Conservation (phyloP, 139 green algal genomes). For the Micromonas pusilla region DNA sequence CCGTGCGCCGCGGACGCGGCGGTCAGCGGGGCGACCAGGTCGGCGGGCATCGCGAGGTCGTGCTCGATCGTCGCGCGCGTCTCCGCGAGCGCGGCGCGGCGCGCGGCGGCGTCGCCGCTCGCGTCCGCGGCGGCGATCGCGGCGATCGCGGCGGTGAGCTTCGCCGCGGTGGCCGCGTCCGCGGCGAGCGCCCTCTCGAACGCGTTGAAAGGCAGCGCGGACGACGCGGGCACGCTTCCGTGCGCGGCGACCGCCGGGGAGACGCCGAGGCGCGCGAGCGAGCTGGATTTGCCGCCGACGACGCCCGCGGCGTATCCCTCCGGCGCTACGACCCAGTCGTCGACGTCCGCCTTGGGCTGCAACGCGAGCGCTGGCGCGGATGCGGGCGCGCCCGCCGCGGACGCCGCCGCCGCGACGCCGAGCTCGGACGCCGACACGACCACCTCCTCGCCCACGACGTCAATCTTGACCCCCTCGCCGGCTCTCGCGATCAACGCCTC, state of each 20-base stretch:
- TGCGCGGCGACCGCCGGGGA: not conserved
- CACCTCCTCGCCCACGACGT: not conserved
- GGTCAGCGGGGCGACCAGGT: not conserved
- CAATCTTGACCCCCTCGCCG: not conserved
- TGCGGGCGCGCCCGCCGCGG: not conserved
- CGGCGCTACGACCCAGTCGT: slow-evolving; percentile 45
- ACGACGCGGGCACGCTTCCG: slow-evolving; percentile 42
- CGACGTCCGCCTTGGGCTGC: not conserved
- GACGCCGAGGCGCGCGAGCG: slow-evolving; percentile 52
- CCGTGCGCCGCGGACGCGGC: not conserved
- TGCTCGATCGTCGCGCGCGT: not conserved
- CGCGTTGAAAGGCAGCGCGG: slow-evolving; percentile 74
- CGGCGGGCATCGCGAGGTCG: not conserved
- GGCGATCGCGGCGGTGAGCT: not conserved
- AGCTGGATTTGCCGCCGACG: slow-evolving; percentile 71
- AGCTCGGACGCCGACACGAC: not conserved
- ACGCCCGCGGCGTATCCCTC: slow-evolving; percentile 45
- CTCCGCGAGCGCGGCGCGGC: not conserved
- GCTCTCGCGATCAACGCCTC: not conserved
- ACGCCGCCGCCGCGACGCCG: slow-evolving; percentile 2
- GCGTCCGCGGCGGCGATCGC: slow-evolving; percentile 3
- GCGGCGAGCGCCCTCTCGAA: slow-evolving; percentile 68
- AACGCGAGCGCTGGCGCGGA: not conserved
- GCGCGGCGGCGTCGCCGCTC: not conserved
- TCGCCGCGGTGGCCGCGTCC: slow-evolving; percentile 37